Evolutionary conservation across 129 eudicot genomes (phyloP).

Genomic region (Flaveria trinervia): DNA sequence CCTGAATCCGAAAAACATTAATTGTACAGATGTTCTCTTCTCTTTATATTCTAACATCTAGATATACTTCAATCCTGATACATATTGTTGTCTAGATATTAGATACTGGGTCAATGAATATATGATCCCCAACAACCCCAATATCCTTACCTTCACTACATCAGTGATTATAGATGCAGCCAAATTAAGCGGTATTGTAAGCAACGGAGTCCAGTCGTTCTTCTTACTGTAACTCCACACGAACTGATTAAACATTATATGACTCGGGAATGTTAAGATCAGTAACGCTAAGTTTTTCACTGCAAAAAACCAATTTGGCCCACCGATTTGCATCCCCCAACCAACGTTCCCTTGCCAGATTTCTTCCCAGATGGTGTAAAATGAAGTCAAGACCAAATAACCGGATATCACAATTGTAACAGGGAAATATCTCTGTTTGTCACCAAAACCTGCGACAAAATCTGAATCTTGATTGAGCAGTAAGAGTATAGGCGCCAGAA

Average conservation of each 20-base stretch:
- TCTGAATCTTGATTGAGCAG: slow-evolving; percentile 94
- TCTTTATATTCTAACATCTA: slow-evolving; percentile 40
- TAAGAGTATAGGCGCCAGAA: slow-evolving; percentile 86
- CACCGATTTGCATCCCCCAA: slow-evolving; percentile 97
- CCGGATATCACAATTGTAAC: slow-evolving; percentile 75
- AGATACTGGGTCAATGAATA: slow-evolving; percentile 86
- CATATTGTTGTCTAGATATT: slow-evolving; percentile 87
- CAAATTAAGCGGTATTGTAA: slow-evolving; percentile 80
- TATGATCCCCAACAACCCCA: slow-evolving; percentile 87
- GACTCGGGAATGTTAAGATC: slow-evolving; percentile 84
- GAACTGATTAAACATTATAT: slow-evolving; percentile 81
- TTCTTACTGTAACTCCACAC: slow-evolving; percentile 91
- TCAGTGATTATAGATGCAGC: slow-evolving; percentile 76
- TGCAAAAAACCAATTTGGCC: slow-evolving; percentile 90
- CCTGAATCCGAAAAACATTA: slow-evolving; percentile 34
- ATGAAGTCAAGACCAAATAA: slow-evolving; percentile 70
- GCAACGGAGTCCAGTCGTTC: slow-evolving; percentile 69
- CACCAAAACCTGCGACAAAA: slow-evolving; percentile 98
- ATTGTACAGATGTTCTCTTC: slow-evolving; percentile 40
- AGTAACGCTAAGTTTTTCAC: slow-evolving; percentile 89
- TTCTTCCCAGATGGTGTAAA: slow-evolving; percentile 92
- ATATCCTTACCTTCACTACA: slow-evolving; percentile 78
- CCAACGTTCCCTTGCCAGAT: slow-evolving; percentile 90
- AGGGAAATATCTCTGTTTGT: slow-evolving; percentile 95
- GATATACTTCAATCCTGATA: slow-evolving; percentile 93